Percentiles rank a stretch among this genome's conserved stretches.
phyloP scores from a whole-genome alignment of 2,329 filamentous ascomycete species.

The Coniochaeta hoffmannii region DNA sequence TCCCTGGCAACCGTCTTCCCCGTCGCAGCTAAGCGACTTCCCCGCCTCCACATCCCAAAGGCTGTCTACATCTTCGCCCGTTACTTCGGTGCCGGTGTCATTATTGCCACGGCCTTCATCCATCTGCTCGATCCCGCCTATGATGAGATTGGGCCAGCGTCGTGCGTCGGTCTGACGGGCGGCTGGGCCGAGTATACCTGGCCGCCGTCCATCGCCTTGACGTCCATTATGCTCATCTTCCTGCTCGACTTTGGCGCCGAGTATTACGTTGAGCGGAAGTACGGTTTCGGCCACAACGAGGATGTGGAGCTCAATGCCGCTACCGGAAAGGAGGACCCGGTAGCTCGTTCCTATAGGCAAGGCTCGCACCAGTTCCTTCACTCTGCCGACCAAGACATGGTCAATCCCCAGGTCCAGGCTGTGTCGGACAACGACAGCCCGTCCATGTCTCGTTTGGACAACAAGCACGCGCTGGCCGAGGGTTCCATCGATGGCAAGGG shows the following conservation, averaged over 20 bases:
- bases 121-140: conserved; percentile 39
- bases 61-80: conserved; percentile 65
- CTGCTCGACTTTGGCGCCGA: conserved; percentile 42
- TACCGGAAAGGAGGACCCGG: too few species aligned
- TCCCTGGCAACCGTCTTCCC: conserved; percentile 57
- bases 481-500: conserved; percentile 11
- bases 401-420: too few species aligned
- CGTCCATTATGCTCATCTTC: conserved; percentile 40
- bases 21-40: conserved; percentile 53
- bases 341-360: too few species aligned
- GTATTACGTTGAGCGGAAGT: conserved; percentile 40
- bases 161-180: conserved; percentile 38
- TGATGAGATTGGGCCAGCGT: conserved; percentile 23
- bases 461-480: too few species aligned
- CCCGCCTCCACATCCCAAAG: conserved; percentile 47
- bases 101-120: conserved; percentile 71
- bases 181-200: conserved; percentile 43
- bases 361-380: too few species aligned
- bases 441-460: too few species aligned
- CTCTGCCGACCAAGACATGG: too few species aligned
- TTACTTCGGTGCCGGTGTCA: conserved; percentile 72
- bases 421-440: too few species aligned
- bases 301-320: too few species aligned
- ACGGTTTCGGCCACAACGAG: conserved; percentile 20
- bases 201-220: conserved; percentile 42